phyloP scores from a whole-genome alignment of 2,329 filamentous ascomycete genomes.

The Graphilbum sp. region DNA sequence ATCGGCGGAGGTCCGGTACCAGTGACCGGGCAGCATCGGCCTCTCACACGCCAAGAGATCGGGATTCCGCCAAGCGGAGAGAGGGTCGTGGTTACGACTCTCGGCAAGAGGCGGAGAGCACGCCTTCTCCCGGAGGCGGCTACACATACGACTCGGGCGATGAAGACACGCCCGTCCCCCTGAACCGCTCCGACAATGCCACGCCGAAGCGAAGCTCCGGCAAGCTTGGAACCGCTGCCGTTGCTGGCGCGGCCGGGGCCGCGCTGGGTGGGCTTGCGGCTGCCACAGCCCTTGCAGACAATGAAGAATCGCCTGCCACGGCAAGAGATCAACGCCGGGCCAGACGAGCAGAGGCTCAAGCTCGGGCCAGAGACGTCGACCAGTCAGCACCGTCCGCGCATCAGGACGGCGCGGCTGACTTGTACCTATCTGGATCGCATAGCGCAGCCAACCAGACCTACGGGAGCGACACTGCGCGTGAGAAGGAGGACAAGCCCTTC shows the following conservation, averaged over 20 bases:
- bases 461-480: slow-evolving; percentile 12
- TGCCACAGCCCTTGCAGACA: slow-evolving; percentile 15
- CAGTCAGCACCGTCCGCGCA: slow-evolving; percentile 13
- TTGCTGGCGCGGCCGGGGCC: slow-evolving; percentile 27
- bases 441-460: slow-evolving; percentile 3
- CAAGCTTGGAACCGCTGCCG: slow-evolving; percentile 25
- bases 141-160: slow-evolving; percentile 26
- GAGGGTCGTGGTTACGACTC: slow-evolving; percentile 35
- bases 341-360: slow-evolving; percentile 33
- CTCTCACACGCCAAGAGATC: slow-evolving; percentile 3
- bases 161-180: not conserved
- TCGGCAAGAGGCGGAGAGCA: slow-evolving; percentile 35
- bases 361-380: slow-evolving; percentile 27
- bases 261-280: slow-evolving; percentile 21
- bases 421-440: slow-evolving; percentile 6
- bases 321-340: slow-evolving; percentile 36
- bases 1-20: slow-evolving; percentile 43
- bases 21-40: slow-evolving; percentile 27
- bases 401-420: slow-evolving; percentile 14
- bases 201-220: slow-evolving; percentile 30
- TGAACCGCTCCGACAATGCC: slow-evolving; percentile 16
- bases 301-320: slow-evolving; percentile 25
- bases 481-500: not conserved
- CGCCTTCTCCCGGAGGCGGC: slow-evolving; percentile 15
- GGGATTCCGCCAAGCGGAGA: slow-evolving; percentile 18